Conservation (phyloP, 768 basidiomycete species). For the Pleurotus cornucopiae region DNA sequence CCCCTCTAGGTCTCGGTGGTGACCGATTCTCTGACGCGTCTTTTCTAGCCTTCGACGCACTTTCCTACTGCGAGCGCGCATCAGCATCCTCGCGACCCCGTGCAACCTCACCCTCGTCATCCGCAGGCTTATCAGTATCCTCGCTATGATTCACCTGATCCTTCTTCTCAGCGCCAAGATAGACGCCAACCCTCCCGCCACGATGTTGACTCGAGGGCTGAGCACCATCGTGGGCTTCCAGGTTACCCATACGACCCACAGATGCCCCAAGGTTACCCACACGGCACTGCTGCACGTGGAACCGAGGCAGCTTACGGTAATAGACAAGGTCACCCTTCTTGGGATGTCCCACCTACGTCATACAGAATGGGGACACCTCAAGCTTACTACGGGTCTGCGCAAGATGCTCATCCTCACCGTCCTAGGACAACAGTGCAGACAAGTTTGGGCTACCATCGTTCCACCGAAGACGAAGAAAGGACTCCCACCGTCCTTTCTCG, state of each 20-base stretch:
- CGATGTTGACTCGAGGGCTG: neutral
- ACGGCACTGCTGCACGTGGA: neutral
- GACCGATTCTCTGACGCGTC: too few relatives aligned
- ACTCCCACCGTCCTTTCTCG: constrained; percentile 27
- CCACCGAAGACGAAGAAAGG: constrained; percentile 29
- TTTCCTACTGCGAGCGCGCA: neutral
- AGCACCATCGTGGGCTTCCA: constrained; percentile 4
- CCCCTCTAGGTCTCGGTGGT: neutral
- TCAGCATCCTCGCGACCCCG: neutral
- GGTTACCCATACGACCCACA: constrained; percentile 4
- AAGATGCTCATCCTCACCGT: constrained; percentile 10
- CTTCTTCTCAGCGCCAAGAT: neutral
- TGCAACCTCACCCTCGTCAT: neutral
- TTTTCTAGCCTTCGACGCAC: constrained; percentile 1
- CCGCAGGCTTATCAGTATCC: constrained; percentile 1
- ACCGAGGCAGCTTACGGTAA: neutral
- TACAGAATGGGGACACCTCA: constrained; percentile 2
- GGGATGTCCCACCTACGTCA: constrained; percentile 4
- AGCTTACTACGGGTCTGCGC: constrained; percentile 2
- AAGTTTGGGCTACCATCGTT: constrained; percentile 14
- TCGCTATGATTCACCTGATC: neutral
- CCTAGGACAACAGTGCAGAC: constrained; percentile 24
- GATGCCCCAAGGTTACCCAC: neutral
- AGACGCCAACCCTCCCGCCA: neutral
- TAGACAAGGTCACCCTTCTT: constrained; percentile 3